These are phyloP conservation scores for Yamadazyma mexicana DNA, from an alignment of 1,139 yeast species.

Conservation along the genomic window DNA sequence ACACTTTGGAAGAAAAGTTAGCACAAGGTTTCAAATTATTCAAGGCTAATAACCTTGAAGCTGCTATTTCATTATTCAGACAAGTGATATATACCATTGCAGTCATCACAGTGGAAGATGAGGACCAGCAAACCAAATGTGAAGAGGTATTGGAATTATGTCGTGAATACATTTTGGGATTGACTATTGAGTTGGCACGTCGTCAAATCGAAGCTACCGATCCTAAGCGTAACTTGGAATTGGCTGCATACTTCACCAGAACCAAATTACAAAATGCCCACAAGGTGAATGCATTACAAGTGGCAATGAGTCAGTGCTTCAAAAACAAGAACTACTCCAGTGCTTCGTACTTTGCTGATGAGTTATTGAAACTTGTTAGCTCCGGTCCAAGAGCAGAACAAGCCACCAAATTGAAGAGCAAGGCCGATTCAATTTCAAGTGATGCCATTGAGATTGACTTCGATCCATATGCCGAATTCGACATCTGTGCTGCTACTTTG, in stretches of 20 bases:
- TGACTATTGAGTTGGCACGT: slow-evolving; percentile 86
- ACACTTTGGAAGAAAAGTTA: slow-evolving; percentile 62
- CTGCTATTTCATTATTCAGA: slow-evolving; percentile 79
- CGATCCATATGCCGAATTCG: slow-evolving; percentile 89
- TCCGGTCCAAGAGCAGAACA: slow-evolving; percentile 85
- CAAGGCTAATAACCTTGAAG: slow-evolving; percentile 78
- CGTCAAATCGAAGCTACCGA: slow-evolving; percentile 72
- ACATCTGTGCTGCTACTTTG: slow-evolving; percentile 80
- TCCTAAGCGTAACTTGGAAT: slow-evolving; percentile 81
- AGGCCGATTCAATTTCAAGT: slow-evolving; percentile 75
- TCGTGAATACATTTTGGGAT: slow-evolving; percentile 88
- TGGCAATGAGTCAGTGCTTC: slow-evolving; percentile 92
- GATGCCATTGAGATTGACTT: slow-evolving; percentile 91
- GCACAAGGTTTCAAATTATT: slow-evolving; percentile 79
- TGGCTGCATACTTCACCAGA: slow-evolving; percentile 93
- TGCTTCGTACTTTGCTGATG: slow-evolving; percentile 88
- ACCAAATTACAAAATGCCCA: slow-evolving; percentile 82
- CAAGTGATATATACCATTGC: slow-evolving; percentile 74
- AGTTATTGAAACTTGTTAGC: slow-evolving; percentile 66
- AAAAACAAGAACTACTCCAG: slow-evolving; percentile 83
- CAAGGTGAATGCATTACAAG: slow-evolving; percentile 83
- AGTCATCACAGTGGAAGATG: slow-evolving; percentile 67
- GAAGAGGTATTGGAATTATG: slow-evolving; percentile 70
- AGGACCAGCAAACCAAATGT: slow-evolving; percentile 77
- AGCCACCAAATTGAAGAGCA: slow-evolving; percentile 78